Evolutionary conservation across 306 rosid species (phyloP).

Genomic region (Albizia julibrissin): DNA sequence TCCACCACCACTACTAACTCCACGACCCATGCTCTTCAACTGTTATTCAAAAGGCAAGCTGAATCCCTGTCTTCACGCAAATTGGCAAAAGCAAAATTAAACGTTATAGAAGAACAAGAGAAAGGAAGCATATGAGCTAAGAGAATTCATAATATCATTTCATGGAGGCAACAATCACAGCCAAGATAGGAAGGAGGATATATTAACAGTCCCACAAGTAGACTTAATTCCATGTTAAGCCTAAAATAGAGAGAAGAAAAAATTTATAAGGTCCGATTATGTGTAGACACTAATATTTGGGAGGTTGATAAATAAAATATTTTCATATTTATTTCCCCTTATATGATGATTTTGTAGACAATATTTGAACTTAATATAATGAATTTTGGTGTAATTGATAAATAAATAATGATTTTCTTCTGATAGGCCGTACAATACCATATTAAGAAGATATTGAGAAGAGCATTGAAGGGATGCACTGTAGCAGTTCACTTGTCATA

Average conservation of each 20-base stretch:
- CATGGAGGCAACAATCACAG: slow-evolving; percentile 4
- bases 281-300: neutral
- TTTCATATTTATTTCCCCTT: too few species aligned
- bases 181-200: neutral
- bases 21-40: slow-evolving; percentile 86
- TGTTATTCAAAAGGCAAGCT: slow-evolving; percentile 34
- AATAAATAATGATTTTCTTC: too few species aligned
- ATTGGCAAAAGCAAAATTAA: slow-evolving; percentile 25
- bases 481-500: too few species aligned
- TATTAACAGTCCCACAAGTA: neutral
- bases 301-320: too few species aligned
- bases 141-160: neutral
- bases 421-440: too few species aligned
- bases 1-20: slow-evolving; percentile 97
- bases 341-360: too few species aligned
- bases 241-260: neutral
- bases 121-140: neutral
- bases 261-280: neutral
- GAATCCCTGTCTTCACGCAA: slow-evolving; percentile 32
- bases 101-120: neutral
- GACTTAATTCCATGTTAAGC: neutral
- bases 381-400: too few species aligned
- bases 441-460: too few species aligned
- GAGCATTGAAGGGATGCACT: too few species aligned
- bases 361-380: too few species aligned